Evolutionary conservation across 2,329 filamentous ascomycete genomes (phyloP).

Genomic region (Fusarium dimerum): DNA sequence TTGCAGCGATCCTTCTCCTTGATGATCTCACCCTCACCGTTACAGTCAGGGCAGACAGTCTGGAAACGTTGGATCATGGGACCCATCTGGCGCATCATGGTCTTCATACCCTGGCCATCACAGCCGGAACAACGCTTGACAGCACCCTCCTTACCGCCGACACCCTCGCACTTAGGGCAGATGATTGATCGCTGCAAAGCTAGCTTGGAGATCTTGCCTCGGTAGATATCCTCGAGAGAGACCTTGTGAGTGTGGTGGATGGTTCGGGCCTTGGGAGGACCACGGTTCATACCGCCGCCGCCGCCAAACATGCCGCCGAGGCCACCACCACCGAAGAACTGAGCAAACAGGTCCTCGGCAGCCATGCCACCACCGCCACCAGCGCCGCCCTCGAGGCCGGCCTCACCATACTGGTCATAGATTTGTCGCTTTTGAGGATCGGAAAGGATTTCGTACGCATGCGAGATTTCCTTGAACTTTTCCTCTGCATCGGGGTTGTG

Average conservation of each 20-base stretch:
- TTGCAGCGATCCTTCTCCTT: slow-evolving; percentile 98
- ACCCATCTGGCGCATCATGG: slow-evolving; percentile 99
- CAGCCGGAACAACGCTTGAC: slow-evolving; percentile 91
- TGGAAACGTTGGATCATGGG: slow-evolving; percentile 99
- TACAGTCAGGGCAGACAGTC: slow-evolving; percentile 97
- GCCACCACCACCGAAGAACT: slow-evolving; percentile 76
- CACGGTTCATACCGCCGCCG: slow-evolving; percentile 62
- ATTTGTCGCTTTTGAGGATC: slow-evolving; percentile 88
- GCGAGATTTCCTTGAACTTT: slow-evolving; percentile 97
- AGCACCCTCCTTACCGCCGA: slow-evolving; percentile 96
- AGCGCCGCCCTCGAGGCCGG: slow-evolving; percentile 86
- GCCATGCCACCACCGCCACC: slow-evolving; percentile 82
- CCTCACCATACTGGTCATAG: slow-evolving; percentile 98
- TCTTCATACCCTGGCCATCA: slow-evolving; percentile 97
- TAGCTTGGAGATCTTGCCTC: slow-evolving; percentile 95
- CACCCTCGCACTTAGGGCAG: slow-evolving; percentile 90
- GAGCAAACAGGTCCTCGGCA: slow-evolving; percentile 92
- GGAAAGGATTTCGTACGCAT: slow-evolving; percentile 93
- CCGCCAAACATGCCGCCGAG: slow-evolving; percentile 78
- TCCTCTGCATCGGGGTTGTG: slow-evolving; percentile 91
- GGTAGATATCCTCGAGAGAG: slow-evolving; percentile 95
- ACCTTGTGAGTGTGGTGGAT: slow-evolving; percentile 99
- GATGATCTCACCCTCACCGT: slow-evolving; percentile 95
- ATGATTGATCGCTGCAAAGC: slow-evolving; percentile 97
- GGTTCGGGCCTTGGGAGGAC: slow-evolving; percentile 85